Conservation (phyloP, 2,329 filamentous ascomycete genomes). For the Trichoderma semiorbis region DNA sequence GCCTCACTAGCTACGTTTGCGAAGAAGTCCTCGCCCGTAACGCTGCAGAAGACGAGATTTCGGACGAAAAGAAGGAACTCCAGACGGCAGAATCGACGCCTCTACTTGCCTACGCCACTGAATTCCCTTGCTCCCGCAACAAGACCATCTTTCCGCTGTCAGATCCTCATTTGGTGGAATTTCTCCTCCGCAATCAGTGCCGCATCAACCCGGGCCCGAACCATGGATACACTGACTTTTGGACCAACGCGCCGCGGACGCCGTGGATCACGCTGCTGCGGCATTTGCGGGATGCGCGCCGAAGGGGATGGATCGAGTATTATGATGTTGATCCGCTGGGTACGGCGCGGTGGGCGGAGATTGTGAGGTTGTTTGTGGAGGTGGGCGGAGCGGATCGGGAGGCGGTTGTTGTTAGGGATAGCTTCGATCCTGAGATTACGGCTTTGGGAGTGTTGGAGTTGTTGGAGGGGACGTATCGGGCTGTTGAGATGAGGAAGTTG, state of each 20-base stretch:
- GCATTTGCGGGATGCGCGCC: conserved; percentile 30
- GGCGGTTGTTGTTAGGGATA: conserved; percentile 27
- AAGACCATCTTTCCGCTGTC: conserved; percentile 36
- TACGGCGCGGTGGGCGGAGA: conserved; percentile 29
- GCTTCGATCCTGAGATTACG: conserved; percentile 31
- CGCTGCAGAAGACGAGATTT: not conserved
- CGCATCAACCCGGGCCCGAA: conserved; percentile 22
- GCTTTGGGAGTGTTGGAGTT: conserved; percentile 28
- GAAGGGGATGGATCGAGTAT: conserved; percentile 31
- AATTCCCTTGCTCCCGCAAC: conserved; percentile 34
- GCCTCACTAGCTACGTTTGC: conserved; percentile 28
- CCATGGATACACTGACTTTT: conserved; percentile 26
- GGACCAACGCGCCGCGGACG: conserved; percentile 23
- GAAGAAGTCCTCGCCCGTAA: conserved; percentile 22
- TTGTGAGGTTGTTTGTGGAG: conserved; percentile 29
- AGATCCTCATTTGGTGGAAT: conserved; percentile 26
- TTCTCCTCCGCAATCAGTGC: conserved; percentile 24
- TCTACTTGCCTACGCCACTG: conserved; percentile 32
- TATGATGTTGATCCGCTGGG: conserved; percentile 29
- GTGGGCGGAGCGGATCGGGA: conserved; percentile 26
- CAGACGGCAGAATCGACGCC: conserved; percentile 25
- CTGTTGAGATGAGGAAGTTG: conserved; percentile 22
- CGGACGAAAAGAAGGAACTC: not conserved
- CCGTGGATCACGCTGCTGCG: conserved; percentile 32
- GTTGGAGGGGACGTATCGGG: conserved; percentile 27